Percentiles rank a stretch among this genome's conserved stretches.
Conservation (phyloP, 805 yeast genomes). For the Alloascoidea africana region DNA sequence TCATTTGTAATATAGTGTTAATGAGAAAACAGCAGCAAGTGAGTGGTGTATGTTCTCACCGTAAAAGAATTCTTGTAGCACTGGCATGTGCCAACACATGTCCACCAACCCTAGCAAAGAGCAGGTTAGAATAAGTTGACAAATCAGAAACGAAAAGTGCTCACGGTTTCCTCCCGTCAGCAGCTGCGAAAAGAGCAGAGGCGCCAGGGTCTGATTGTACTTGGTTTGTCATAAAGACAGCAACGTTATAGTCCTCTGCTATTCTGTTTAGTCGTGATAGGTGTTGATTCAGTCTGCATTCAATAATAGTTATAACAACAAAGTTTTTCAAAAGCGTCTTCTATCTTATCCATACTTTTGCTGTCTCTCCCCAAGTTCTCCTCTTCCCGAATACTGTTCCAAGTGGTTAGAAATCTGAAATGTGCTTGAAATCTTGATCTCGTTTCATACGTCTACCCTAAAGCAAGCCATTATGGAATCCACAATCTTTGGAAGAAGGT, state of each 20-base stretch:
- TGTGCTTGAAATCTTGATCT: neutral
- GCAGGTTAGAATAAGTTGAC: slow-evolving; percentile 2
- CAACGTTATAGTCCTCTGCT: slow-evolving; percentile 68
- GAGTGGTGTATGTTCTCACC: no score
- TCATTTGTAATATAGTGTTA: neutral
- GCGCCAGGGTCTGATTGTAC: slow-evolving; percentile 83
- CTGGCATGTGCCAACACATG: slow-evolving; percentile 73
- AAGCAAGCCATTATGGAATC: slow-evolving; percentile 73
- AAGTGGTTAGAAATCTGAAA: no score
- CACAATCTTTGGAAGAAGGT: slow-evolving; percentile 18
- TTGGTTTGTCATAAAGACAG: slow-evolving; percentile 62
- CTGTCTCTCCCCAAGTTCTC: slow-evolving; percentile 64
- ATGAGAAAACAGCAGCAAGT: neutral
- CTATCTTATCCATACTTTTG: slow-evolving; percentile 36
- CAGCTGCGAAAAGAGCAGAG: slow-evolving; percentile 60
- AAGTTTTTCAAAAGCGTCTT: neutral
- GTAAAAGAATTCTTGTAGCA: slow-evolving; percentile 54
- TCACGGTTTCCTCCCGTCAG: slow-evolving; percentile 67
- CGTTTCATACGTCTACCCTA: slow-evolving; percentile 42
- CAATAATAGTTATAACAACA: neutral
- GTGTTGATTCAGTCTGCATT: slow-evolving; percentile 30
- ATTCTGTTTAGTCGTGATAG: slow-evolving; percentile 35
- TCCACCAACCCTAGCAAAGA: slow-evolving; percentile 40
- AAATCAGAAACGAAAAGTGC: slow-evolving; percentile 7
- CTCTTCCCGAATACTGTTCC: slow-evolving; percentile 49